Evolutionary conservation across 2,329 filamentous ascomycete species (phyloP), one percentile per base, ranked within the genome.

Genomic region (Juglanconis oblonga): DNA sequence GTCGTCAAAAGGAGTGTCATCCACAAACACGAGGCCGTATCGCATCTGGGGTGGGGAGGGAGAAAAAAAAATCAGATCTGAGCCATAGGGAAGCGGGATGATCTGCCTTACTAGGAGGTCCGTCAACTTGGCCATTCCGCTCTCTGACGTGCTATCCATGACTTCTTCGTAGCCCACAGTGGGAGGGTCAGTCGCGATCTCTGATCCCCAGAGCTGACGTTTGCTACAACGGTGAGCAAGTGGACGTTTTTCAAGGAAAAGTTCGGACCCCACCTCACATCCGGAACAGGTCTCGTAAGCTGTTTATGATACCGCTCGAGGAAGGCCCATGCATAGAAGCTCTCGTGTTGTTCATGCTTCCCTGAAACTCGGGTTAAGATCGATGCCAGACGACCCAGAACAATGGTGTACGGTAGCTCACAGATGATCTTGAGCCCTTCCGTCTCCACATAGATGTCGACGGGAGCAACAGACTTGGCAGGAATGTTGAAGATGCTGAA

Each of bases 21-120:
- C 81, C 14, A 97, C 85, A 69, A 94, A 94, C 67, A 83, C 90
- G 70, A 96, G 92, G 3, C 94, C 93, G 64, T 83, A 85, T 62
- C 76, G 72, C 61, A 83, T 83, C 90, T 93, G 24, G 36, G 10
- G 8, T 10, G 10, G 63, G 32, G 36, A 5, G 36, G 10, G 8
- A 10, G 10, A 63, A 63, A 44, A 4, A 8, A 0, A 31, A 33
- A 24, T 57, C 33, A 63, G 54, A 42, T 5, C 13, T 32, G n/a
- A 35, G 35, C 24, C 24, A 5, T 24, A n/a, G 13, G 40, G 47
- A 33, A 48, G 44, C 5, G 5, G 29, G 31, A 9, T 40, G 24
- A 55, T 51, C 52, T 52, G 33, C 62, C 79, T 67, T 72, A 87
- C 87, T 66, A 96, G 89, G 40, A 83, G 79, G 40, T 77, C 74